A percentile compares a stretch with the other conserved stretches of the same genome.
phyloP scores from a whole-genome alignment of 2,329 filamentous ascomycete species.

The Xylaria sp. region DNA sequence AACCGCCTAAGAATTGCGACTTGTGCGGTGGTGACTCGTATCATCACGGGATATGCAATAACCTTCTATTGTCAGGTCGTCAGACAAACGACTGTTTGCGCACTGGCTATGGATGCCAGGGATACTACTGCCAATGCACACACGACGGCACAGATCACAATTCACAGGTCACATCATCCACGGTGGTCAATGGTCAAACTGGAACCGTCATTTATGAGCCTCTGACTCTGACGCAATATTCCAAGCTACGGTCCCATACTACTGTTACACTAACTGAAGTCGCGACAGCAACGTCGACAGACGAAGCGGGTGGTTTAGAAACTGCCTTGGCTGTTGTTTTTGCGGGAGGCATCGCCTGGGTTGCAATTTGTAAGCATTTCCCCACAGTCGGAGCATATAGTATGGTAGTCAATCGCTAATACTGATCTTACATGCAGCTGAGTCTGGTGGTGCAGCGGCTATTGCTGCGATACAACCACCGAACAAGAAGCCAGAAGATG shows the following conservation, averaged over 20 bases:
- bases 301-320: too few relatives aligned
- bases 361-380: too few relatives aligned
- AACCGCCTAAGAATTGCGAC: not conserved
- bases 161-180: not conserved
- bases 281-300: too few relatives aligned
- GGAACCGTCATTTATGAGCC: not conserved
- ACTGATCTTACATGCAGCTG: too few relatives aligned
- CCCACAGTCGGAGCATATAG: too few relatives aligned
- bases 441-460: too few relatives aligned
- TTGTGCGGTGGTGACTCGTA: not conserved
- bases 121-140: not conserved
- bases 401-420: too few relatives aligned
- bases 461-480: too few relatives aligned
- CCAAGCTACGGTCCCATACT: not conserved
- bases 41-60: not conserved
- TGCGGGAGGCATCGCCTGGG: too few relatives aligned
- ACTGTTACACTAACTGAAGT: not conserved
- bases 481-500: too few relatives aligned
- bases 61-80: not conserved
- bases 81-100: not conserved
- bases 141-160: not conserved
- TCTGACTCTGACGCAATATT: not conserved
- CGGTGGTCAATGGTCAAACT: not conserved
- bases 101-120: not conserved
- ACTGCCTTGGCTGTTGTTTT: too few relatives aligned